Percentiles rank a stretch among this genome's conserved stretches.
These are phyloP conservation scores for Colletotrichum trifolii DNA, from an alignment of 2,329 filamentous ascomycete species.

Conservation along the genomic window DNA sequence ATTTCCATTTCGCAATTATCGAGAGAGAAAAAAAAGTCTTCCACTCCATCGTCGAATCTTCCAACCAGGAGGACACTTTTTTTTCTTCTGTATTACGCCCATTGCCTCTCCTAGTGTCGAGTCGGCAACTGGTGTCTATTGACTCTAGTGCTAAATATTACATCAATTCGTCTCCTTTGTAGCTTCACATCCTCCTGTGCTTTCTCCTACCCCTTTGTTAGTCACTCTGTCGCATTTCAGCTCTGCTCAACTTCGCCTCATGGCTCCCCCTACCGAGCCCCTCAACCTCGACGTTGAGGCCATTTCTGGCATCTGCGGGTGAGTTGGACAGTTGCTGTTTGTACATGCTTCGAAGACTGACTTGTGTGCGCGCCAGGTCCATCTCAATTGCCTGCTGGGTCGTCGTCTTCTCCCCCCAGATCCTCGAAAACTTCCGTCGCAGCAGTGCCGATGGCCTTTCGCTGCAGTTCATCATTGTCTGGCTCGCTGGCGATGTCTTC, in stretches of 20 bases:
- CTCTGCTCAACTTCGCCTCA: constrained; percentile 43
- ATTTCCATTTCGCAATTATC: constrained; percentile 26
- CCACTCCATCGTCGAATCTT: constrained; percentile 11
- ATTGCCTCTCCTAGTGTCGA: constrained; percentile 7
- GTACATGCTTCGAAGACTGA: constrained; percentile 4
- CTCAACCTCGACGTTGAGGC: constrained; percentile 86
- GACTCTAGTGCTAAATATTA: not conserved
- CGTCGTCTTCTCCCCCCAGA: constrained; percentile 96
- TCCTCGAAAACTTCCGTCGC: constrained; percentile 92
- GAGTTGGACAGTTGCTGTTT: constrained; percentile 41
- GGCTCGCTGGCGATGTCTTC: constrained; percentile 94
- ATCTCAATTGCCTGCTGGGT: constrained; percentile 99
- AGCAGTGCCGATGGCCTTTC: constrained; percentile 88
- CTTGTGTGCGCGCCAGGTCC: constrained; percentile 65
- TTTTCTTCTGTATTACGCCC: not conserved
- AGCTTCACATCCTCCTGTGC: not conserved
- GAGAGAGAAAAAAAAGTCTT: constrained; percentile 27
- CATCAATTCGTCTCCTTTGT: not conserved
- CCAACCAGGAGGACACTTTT: constrained; percentile 10
- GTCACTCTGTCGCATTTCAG: constrained; percentile 22
- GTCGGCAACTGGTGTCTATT: not conserved
- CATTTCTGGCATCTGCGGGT: constrained; percentile 92
- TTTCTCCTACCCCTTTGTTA: constrained; percentile 9
- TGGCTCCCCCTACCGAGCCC: constrained; percentile 66
- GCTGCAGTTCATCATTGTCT: constrained; percentile 90